Base-by-base conservation (phyloP, 2,329 filamentous ascomycete genomes). In the Aspergillus ochraceus region DNA sequence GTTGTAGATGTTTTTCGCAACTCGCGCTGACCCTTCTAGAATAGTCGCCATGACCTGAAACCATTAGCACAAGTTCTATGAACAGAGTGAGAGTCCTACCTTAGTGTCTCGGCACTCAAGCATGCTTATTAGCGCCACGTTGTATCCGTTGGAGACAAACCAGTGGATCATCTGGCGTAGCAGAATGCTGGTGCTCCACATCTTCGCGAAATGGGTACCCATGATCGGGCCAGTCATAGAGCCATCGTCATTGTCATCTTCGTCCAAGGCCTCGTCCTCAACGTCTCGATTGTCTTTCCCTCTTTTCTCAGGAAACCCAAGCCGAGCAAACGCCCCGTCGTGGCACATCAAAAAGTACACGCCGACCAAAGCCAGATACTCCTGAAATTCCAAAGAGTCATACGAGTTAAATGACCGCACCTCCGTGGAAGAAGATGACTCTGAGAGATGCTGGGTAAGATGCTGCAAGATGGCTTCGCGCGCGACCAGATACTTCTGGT, bases 321-420 rank as follows among this genome's bases (percentile, higher is more conserved):
- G 26, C n/a, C 54, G 55, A 8, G 58, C 19, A 19, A 68, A 62
- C 51, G 74, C 67, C 19, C 87, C 88, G 70, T 91, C 87, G 64
- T 90, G 87, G 55, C 84, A 85, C 78, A 92, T 83, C 55, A 91
- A 75, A 65, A 92, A 90, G 68, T 90, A 87, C 3, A 87, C 77
- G 0, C 85, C 82, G 24, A 82, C 80, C 1, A 71, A 68, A 2
- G 76, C 64, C 1, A 90, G 75, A 66, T 90, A 90, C 1, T 79
- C 66, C 5, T 71, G 61, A 65, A 90, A 92, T 0, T 76, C 76
- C 0, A 71, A 53, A 46, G 82, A 81, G 5, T 47, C 14, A n/a
- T 63, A 64, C 24, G 17, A 57, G 3, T 60, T 46, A 45, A 69
- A 69, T 14, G 57, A 55, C n/a, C 45, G 51, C 9, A 65, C 36